Evolutionary conservation across 108 stramenopile genomes (phyloP).

Genomic region (Cyclotella cryptica): DNA sequence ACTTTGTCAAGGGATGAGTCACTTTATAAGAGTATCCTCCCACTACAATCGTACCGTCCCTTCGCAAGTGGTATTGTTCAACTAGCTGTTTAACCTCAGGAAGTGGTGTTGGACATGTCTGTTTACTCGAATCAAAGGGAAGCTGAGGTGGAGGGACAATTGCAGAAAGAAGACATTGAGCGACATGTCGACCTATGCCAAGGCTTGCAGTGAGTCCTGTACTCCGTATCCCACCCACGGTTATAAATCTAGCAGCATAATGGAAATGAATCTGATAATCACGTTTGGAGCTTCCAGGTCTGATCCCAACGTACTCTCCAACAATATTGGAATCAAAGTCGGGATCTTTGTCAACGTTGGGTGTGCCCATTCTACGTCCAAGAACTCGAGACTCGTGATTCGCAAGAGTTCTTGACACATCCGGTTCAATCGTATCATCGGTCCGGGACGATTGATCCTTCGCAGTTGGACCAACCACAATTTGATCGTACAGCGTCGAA

Average conservation of each 20-base stretch:
- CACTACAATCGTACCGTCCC: conserved; percentile 58
- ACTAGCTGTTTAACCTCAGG: conserved; percentile 60
- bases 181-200: conserved; percentile 78
- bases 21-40: conserved; percentile 64
- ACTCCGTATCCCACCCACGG: conserved; percentile 80
- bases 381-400: conserved; percentile 46
- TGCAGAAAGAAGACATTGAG: conserved; percentile 46
- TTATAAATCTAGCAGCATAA: conserved; percentile 58
- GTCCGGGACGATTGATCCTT: conserved; percentile 64
- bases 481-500: conserved; percentile 75
- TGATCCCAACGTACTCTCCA: conserved; percentile 83
- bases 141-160: conserved; percentile 18
- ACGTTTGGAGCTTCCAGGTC: conserved; percentile 76
- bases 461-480: conserved; percentile 90
- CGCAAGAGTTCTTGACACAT: conserved; percentile 56
- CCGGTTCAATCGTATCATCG: conserved; percentile 58
- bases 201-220: conserved; percentile 84
- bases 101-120: conserved; percentile 52
- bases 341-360: conserved; percentile 6
- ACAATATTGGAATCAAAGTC: conserved; percentile 46
- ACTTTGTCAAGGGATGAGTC: conserved; percentile 74
- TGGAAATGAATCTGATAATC: conserved; percentile 78
- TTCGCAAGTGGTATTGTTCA: conserved; percentile 54
- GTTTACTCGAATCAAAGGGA: not conserved
- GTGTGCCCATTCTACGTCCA: conserved; percentile 24